Base-by-base conservation (phyloP, 2,329 filamentous ascomycete species). In the Rhynchosporium agropyri region DNA sequence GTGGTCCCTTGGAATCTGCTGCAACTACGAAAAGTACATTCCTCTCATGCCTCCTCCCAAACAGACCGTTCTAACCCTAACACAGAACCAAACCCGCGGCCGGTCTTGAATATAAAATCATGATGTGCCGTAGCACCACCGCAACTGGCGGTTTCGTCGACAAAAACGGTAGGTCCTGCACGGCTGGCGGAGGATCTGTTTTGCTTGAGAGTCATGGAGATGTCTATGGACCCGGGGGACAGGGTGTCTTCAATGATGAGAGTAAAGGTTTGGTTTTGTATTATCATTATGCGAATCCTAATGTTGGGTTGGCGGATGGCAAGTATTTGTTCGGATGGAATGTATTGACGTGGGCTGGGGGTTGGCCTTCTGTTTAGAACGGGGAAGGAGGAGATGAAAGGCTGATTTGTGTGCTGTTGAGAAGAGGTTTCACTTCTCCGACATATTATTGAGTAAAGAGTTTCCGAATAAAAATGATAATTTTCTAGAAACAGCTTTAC, bases 161-260 rank as follows among this genome's bases (percentile, higher is more conserved):
- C 69, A 75, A 80, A 61, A 72, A 71, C 56, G 86, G 86, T 1
- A 76, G 71, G 15, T 75, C 78, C 38, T 89, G 86, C 71, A 80
- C 77, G 0, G 70, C 76, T 7, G 81, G 82, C 49, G 87, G 87
- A 8, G 88, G 88, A 1, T 87, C 83, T 0, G 76, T 83, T 3
- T 82, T 90, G 0, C 77, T 90, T 0, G 79, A 81, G 66, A 84
- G 80, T 13, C 85, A 90, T 67, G 83, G 76, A 5, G 82, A 75
- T 31, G 79, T 88, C 0, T 90, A 89, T 68, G 87, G 83, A 36
- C 87, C 87, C 15, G 87, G 87, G 65, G 86, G 86, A 43, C 86
- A 89, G 72, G 84, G 83, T 49, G 80, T 87, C 1, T 81, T 83
- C 65, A 76, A 77, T 1, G 84, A 87, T 63, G 72, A 76, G 0